Evolutionary conservation across 768 basidiomycete species (phyloP), one percentile per base, ranked within the genome.

Genomic region (Mycena albidolilacea): DNA sequence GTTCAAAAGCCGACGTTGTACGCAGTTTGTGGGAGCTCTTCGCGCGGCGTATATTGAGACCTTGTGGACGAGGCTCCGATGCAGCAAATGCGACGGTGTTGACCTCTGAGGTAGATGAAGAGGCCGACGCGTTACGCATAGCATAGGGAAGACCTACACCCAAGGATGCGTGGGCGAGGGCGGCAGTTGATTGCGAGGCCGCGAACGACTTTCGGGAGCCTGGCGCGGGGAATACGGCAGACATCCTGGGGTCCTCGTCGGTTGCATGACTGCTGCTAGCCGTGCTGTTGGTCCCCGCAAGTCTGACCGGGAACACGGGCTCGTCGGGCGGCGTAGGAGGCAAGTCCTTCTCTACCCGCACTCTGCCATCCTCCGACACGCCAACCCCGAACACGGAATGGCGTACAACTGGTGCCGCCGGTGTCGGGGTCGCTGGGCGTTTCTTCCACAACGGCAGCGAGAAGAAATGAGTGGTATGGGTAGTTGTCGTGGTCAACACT

Each of bases 381-480:
- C 67, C 70, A 30, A 67, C 57, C 23, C 75, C 80, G 60, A 81
- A 77, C 60, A 76, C 69, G 67, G 76, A 81, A 68, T 79, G 81
- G 72, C 77, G 83, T 15, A 62, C 68, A 10, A 81, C 75, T 44
- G 82, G 74, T 39, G 76, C 75, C 14, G 81, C 75, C 48, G 81
- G 73, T 39, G 76, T 74, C 23, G 79, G 75, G 59, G 82, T 79
- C 41, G 81, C 78, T 38, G 81, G 82, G 71, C 88, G 90, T 76
- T 88, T 91, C 77, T 85, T 88, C 92, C 91, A 92, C 72, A 87
- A 84, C 17, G 92, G 90, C 35, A 91, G 81, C 30, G 92, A 90
- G 80, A 93, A 90, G 81, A 93, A 90, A 80, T 90, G 90, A 30
- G 89, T 87, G 14, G 87, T 86, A 63, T 84, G 83, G 14, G 87